phyloP scores from a whole-genome alignment of 2,329 filamentous ascomycete species.

The Phoma herbarum region DNA sequence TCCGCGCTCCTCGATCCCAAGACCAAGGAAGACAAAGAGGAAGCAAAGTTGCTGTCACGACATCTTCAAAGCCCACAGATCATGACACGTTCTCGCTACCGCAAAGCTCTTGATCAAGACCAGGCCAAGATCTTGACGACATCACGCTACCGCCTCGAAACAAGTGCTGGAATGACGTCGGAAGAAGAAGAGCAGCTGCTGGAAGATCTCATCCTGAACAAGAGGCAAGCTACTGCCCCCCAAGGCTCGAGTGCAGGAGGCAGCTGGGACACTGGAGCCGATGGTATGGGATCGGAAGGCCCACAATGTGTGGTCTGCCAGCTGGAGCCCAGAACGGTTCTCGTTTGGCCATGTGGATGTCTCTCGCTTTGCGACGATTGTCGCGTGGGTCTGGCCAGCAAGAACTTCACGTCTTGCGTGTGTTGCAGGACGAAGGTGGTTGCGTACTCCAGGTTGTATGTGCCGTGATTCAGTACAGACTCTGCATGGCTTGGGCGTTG shows the following conservation, averaged over 20 bases:
- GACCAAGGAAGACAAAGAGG: slow-evolving; percentile 78
- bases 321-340: slow-evolving; percentile 81
- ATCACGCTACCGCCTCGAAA: slow-evolving; percentile 40
- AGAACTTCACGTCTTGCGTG: slow-evolving; percentile 96
- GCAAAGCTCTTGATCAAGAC: slow-evolving; percentile 71
- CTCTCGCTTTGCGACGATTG: slow-evolving; percentile 95
- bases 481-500: neutral
- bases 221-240: slow-evolving; percentile 55
- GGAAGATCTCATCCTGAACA: slow-evolving; percentile 66
- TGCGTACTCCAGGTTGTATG: slow-evolving; percentile 90
- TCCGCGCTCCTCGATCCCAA: slow-evolving; percentile 83
- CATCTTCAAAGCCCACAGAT: slow-evolving; percentile 76
- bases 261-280: slow-evolving; percentile 74
- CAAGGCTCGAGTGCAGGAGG: slow-evolving; percentile 45
- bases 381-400: slow-evolving; percentile 89
- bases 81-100: slow-evolving; percentile 83
- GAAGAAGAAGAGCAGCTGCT: slow-evolving; percentile 67
- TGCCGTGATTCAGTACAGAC: slow-evolving; percentile 65
- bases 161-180: slow-evolving; percentile 51
- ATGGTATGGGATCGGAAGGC: slow-evolving; percentile 75
- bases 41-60: slow-evolving; percentile 81
- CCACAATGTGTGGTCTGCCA: slow-evolving; percentile 96
- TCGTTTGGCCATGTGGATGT: slow-evolving; percentile 97
- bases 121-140: slow-evolving; percentile 72
- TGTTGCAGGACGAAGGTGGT: slow-evolving; percentile 89